These are phyloP conservation scores for Claviceps sp. DNA, from an alignment of 2,329 filamentous ascomycete genomes.

Conservation along the genomic window DNA sequence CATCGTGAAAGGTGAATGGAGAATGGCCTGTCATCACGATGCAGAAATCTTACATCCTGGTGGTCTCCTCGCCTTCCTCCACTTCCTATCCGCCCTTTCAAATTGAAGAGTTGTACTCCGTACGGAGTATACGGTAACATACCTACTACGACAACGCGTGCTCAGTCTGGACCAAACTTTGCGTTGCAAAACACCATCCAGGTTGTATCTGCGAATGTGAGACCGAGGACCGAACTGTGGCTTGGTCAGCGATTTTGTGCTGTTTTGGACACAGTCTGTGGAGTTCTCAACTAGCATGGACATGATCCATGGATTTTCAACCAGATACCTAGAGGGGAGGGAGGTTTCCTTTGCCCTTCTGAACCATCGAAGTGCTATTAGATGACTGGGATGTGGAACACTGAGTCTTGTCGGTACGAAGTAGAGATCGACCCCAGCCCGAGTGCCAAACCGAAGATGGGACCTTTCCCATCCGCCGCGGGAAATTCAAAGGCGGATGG, in stretches of 20 bases:
- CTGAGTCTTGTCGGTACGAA: background rate
- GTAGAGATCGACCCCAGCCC: background rate
- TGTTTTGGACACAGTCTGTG: background rate
- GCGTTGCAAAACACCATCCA: background rate
- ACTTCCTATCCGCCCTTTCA: background rate
- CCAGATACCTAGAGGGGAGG: background rate
- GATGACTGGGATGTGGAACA: background rate
- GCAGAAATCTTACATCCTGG: background rate
- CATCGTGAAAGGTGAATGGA: background rate
- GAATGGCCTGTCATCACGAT: background rate
- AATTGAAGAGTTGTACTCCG: background rate
- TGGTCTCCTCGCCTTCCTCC: background rate
- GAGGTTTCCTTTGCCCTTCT: background rate
- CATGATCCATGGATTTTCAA: background rate
- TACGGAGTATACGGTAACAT: too few relatives aligned
- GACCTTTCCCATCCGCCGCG: background rate
- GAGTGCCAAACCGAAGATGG: background rate
- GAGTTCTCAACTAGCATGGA: background rate
- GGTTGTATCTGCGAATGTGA: background rate
- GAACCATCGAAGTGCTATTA: background rate
- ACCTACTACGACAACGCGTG: background rate
- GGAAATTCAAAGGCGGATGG: background rate
- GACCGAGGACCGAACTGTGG: background rate
- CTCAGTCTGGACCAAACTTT: background rate
- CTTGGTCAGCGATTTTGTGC: background rate